phyloP scores from a whole-genome alignment of 192 early-diverging fungal species.

The Phlyctochytrium planicorne region DNA sequence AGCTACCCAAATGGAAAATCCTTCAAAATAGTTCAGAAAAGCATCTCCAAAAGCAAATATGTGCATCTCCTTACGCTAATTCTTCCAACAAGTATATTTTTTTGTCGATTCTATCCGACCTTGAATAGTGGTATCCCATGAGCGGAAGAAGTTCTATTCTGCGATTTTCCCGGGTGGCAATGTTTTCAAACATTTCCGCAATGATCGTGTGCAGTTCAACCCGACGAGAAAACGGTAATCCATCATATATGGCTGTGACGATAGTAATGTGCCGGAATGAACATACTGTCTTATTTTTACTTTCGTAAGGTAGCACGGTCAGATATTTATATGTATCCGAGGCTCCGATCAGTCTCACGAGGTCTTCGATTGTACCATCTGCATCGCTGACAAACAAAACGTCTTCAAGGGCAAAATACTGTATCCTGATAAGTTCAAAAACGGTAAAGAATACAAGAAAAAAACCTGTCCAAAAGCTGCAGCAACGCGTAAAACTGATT shows the following conservation, averaged over 20 bases:
- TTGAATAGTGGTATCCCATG: background rate
- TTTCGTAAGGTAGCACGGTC: background rate
- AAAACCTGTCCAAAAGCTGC: background rate
- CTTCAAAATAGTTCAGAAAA: background rate
- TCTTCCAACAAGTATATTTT: background rate
- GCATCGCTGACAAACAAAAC: background rate
- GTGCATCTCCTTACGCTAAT: background rate
- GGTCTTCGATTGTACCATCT: background rate
- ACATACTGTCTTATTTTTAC: background rate
- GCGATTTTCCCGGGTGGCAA: background rate
- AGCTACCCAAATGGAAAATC: background rate
- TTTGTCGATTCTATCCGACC: background rate
- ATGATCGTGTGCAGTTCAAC: background rate
- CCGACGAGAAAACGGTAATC: background rate
- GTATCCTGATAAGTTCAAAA: background rate
- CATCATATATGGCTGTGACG: background rate
- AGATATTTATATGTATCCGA: background rate
- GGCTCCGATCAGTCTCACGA: background rate
- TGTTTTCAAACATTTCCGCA: background rate
- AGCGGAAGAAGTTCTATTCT: background rate
- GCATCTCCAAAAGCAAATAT: too few relatives aligned
- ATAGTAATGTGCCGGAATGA: background rate
- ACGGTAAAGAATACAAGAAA: background rate
- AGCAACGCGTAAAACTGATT: background rate
- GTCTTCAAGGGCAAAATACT: background rate